A percentile compares a stretch with the other conserved stretches of the same genome.
phyloP scores from a whole-genome alignment of 176 grass and related monocot genomes.

The Thinopyrum elongatum region DNA sequence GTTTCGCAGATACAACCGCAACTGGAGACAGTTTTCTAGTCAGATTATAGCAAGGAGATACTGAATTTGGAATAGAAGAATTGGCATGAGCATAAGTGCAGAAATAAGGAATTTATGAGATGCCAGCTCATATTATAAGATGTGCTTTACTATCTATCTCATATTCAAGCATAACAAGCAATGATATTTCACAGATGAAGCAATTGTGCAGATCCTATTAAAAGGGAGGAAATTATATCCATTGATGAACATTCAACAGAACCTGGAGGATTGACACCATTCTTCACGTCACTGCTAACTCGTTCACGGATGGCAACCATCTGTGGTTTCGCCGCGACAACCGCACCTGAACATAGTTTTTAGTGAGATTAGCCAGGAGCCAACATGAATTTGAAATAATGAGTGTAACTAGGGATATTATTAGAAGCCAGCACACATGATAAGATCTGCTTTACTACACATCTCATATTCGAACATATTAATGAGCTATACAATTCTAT shows the following conservation, averaged over 20 bases:
- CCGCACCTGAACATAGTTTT: slow-evolving; percentile 54
- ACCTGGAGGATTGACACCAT: background rate
- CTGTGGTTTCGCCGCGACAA: slow-evolving; percentile 80
- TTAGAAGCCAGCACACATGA: background rate
- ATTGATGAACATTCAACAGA: background rate
- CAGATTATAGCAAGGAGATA: background rate
- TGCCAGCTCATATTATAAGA: background rate
- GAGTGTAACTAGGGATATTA: background rate
- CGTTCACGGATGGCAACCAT: slow-evolving; percentile 65
- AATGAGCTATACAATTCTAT: background rate
- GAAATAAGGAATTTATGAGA: background rate
- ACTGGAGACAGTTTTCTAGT: slow-evolving; percentile 38
- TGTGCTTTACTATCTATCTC: background rate
- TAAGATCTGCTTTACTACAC: background rate
- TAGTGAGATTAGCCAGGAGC: background rate
- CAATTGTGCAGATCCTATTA: background rate
- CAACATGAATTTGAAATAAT: slow-evolving; percentile 21
- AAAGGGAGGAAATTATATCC: background rate
- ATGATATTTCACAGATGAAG: background rate
- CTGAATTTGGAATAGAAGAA: slow-evolving; percentile 11
- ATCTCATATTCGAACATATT: background rate
- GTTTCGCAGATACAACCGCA: slow-evolving; percentile 76
- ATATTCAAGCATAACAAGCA: background rate
- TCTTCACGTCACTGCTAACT: slow-evolving; percentile 64
- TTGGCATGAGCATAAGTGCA: background rate